These are phyloP conservation scores for Dactylonectria macrodidyma DNA, from an alignment of 2,329 filamentous ascomycete species.

Conservation along the genomic window DNA sequence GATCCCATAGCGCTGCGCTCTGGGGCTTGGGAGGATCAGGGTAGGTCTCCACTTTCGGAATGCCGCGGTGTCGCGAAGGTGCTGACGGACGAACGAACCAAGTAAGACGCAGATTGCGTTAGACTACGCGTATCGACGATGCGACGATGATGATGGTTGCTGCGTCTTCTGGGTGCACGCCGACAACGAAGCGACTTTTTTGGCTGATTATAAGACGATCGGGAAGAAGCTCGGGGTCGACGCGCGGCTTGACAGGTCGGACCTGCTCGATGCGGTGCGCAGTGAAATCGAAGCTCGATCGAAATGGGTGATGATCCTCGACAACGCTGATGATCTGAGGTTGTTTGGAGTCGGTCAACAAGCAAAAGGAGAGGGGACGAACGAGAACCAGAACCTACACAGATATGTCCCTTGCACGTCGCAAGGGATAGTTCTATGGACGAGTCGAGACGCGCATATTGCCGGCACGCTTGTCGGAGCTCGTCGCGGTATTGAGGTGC, in stretches of 20 bases:
- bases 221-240: slow-evolving; percentile 44
- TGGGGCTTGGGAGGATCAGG: slow-evolving; percentile 38
- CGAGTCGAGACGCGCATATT: slow-evolving; percentile 50
- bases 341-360: slow-evolving; percentile 10
- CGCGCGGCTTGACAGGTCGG: slow-evolving; percentile 37
- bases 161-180: slow-evolving; percentile 55
- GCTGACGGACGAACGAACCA: slow-evolving; percentile 12
- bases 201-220: slow-evolving; percentile 49
- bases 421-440: slow-evolving; percentile 51
- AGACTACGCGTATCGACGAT: slow-evolving; percentile 50
- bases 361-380: not conserved
- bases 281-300: slow-evolving; percentile 13
- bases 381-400: not conserved
- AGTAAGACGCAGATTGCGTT: slow-evolving; percentile 56
- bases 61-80: slow-evolving; percentile 2
- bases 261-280: slow-evolving; percentile 31
- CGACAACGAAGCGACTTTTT: slow-evolving; percentile 49
- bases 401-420: slow-evolving; percentile 2
- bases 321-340: slow-evolving; percentile 28
- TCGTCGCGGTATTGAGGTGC: slow-evolving; percentile 43
- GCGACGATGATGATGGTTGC: slow-evolving; percentile 40
- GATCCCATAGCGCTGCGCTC: slow-evolving; percentile 43
- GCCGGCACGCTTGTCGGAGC: slow-evolving; percentile 44
- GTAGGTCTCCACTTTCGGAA: slow-evolving; percentile 7
- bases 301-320: slow-evolving; percentile 25